A percentile compares a stretch with the other conserved stretches of the same genome.
Conservation (phyloP, 768 basidiomycete species). For the Mycena kentingensis region DNA sequence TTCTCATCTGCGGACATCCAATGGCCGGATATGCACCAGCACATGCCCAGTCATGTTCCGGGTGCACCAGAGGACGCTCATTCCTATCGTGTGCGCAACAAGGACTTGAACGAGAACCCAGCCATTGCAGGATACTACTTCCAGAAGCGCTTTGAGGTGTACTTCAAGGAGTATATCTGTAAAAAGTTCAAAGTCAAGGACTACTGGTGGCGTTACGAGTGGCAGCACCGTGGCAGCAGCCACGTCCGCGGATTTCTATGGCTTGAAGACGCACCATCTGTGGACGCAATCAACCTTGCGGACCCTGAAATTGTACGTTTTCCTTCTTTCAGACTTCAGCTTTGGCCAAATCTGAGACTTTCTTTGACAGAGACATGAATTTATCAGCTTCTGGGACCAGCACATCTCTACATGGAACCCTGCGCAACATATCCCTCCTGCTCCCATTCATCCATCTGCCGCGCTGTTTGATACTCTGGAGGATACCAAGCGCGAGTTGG, state of each 20-base stretch:
- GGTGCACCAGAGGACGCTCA: slow-evolving; percentile 18
- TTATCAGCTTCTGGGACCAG: slow-evolving; percentile 21
- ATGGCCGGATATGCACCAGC: slow-evolving; percentile 34
- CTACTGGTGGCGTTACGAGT: slow-evolving; percentile 28
- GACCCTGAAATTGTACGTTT: slow-evolving; percentile 1
- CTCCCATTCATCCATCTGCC: slow-evolving; percentile 22
- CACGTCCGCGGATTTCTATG: slow-evolving; percentile 33
- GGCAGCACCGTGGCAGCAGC: slow-evolving; percentile 26
- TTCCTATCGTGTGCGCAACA: slow-evolving; percentile 9
- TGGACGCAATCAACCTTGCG: slow-evolving; percentile 10
- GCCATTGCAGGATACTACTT: slow-evolving; percentile 28
- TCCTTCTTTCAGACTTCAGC: slow-evolving; percentile 1
- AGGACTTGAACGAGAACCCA: slow-evolving; percentile 28
- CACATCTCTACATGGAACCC: slow-evolving; percentile 25
- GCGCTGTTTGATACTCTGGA: slow-evolving; percentile 15
- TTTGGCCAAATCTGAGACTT: not conserved
- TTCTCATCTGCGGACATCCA: slow-evolving; percentile 32
- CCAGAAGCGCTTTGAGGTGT: slow-evolving; percentile 23
- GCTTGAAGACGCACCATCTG: slow-evolving; percentile 27
- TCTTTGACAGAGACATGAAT: not conserved
- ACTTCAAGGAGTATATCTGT: slow-evolving; percentile 21
- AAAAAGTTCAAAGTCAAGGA: slow-evolving; percentile 21
- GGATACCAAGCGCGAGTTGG: slow-evolving; percentile 29
- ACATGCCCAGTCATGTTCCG: slow-evolving; percentile 26
- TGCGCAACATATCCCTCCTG: slow-evolving; percentile 6